These are phyloP conservation scores for Tetrapyrgos nigripes DNA, from an alignment of 1,284 basidiomycete genomes.

Conservation along the genomic window DNA sequence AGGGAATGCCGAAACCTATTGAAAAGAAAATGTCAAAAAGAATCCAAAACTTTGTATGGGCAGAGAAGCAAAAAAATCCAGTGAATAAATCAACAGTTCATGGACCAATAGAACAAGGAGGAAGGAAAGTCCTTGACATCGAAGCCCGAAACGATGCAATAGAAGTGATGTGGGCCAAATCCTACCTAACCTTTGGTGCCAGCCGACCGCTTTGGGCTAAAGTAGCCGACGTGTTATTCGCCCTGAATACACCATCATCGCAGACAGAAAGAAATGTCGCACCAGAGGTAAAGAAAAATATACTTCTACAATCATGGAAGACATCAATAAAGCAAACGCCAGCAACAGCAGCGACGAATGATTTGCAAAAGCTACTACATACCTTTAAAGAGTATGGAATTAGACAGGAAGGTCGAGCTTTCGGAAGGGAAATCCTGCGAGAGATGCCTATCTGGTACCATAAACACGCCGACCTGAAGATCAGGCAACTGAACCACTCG, in stretches of 20 bases:
- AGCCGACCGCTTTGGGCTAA: constrained; percentile 10
- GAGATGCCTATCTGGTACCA: constrained; percentile 19
- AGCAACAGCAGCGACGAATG: not conserved
- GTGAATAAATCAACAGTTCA: constrained; percentile 4
- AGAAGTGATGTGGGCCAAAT: too few species aligned
- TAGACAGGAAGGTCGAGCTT: constrained; percentile 9
- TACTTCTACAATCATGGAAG: too few species aligned
- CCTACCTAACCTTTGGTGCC: not conserved
- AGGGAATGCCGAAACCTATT: constrained; percentile 21
- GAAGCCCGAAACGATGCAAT: too few species aligned
- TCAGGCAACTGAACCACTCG: not conserved
- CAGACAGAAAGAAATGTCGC: not conserved
- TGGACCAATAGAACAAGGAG: too few species aligned
- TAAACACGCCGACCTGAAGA: not conserved
- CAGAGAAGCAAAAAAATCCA: constrained; percentile 4
- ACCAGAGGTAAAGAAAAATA: constrained; percentile 2
- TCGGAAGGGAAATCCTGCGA: constrained; percentile 7
- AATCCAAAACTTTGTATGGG: constrained; percentile 21
- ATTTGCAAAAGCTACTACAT: constrained; percentile 13
- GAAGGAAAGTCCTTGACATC: too few species aligned
- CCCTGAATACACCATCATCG: not conserved
- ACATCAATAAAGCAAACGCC: constrained; percentile 16
- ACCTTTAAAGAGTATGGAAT: constrained; percentile 14
- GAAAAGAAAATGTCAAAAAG: not conserved
- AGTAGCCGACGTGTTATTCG: constrained; percentile 8